A percentile compares a stretch with the other conserved stretches of the same genome.
These are phyloP conservation scores for Citrullus mucosospermus DNA, from an alignment of 306 rosid species.

Conservation along the genomic window DNA sequence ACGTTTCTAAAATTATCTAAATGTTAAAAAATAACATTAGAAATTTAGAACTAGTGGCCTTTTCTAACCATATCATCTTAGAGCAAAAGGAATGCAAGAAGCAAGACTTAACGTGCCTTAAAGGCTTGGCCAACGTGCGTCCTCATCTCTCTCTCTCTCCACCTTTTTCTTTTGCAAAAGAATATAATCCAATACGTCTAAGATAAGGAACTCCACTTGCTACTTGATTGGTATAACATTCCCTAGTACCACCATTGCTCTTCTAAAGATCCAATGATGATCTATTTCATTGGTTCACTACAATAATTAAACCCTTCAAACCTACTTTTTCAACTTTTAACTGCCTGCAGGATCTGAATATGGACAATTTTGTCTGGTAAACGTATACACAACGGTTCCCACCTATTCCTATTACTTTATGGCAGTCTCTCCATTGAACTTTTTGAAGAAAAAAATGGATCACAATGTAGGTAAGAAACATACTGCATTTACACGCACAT, in stretches of 20 bases:
- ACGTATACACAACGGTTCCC: neutral
- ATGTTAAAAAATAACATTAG: neutral
- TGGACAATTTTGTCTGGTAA: neutral
- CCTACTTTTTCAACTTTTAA: neutral
- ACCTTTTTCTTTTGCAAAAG: neutral
- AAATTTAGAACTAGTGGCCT: neutral
- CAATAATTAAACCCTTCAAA: neutral
- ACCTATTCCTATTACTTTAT: neutral
- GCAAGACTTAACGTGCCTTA: conserved; percentile 5
- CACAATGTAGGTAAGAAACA: neutral
- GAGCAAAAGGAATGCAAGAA: neutral
- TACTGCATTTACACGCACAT: neutral
- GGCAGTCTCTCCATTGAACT: neutral
- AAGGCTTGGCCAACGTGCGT: conserved; percentile 3
- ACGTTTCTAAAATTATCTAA: neutral
- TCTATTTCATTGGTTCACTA: neutral
- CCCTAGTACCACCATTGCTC: neutral
- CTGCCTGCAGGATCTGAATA: neutral
- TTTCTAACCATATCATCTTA: neutral
- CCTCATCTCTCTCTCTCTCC: neutral
- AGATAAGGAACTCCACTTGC: neutral
- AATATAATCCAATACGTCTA: neutral
- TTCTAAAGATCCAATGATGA: neutral
- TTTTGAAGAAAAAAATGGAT: neutral
- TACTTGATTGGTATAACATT: conserved; percentile 1